A percentile compares a stretch with the other conserved stretches of the same genome.
phyloP scores from a whole-genome alignment of 2,329 filamentous ascomycete genomes.

The Penicillium expansum region DNA sequence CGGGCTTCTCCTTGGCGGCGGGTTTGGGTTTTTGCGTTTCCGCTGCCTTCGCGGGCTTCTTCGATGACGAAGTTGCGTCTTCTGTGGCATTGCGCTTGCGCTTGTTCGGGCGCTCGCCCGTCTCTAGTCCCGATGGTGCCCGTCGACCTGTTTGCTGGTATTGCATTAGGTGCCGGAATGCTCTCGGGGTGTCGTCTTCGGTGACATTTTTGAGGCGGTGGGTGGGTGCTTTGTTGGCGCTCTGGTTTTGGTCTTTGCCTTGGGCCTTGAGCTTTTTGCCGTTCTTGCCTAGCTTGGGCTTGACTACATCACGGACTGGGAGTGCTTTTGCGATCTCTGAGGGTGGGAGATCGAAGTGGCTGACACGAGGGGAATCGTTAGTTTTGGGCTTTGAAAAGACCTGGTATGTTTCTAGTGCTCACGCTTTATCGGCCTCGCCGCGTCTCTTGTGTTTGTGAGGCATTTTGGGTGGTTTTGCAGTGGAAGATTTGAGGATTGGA shows the following conservation, averaged over 20 bases:
- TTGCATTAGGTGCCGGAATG: conserved; percentile 82
- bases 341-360: conserved; percentile 59
- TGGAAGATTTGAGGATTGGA: conserved; percentile 11
- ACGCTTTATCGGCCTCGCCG: conserved; percentile 51
- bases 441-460: conserved; percentile 80
- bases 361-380: conserved; percentile 24
- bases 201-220: conserved; percentile 33
- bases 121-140: conserved; percentile 66
- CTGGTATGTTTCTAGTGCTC: conserved; percentile 23
- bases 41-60: conserved; percentile 11
- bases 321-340: conserved; percentile 59
- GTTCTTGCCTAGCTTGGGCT: conserved; percentile 35
- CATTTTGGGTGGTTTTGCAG: conserved; percentile 51
- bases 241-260: conserved; percentile 17
- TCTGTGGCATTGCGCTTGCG: conserved; percentile 42
- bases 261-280: conserved; percentile 34
- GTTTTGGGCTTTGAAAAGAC: neutral
- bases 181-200: conserved; percentile 79
- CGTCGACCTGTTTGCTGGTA: conserved; percentile 56
- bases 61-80: conserved; percentile 6
- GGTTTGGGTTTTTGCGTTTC: conserved; percentile 7
- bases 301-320: conserved; percentile 50
- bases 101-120: conserved; percentile 47
- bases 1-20: conserved; percentile 14
- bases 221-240: conserved; percentile 44